Conservation (phyloP, 108 stramenopile species). For the Pseudonitzschia delicatissima region DNA sequence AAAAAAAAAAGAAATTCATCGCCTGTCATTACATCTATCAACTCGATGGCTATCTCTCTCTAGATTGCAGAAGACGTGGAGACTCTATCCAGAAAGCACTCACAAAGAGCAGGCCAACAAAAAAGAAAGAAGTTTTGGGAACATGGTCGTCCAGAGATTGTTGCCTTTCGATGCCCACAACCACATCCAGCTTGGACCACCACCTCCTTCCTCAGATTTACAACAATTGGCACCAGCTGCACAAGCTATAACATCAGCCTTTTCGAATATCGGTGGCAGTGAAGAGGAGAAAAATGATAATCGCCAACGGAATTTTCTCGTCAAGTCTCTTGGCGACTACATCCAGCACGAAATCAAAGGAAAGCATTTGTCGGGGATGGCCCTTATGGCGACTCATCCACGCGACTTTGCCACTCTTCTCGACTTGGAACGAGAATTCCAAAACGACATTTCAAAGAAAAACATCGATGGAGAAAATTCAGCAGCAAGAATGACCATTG, state of each 20-base stretch:
- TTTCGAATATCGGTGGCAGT: not conserved
- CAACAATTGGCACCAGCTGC: not conserved
- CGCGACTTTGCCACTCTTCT: conserved; percentile 59
- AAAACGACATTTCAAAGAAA: not conserved
- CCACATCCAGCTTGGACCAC: conserved; percentile 75
- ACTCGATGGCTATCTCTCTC: no score
- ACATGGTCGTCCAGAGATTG: conserved; percentile 7
- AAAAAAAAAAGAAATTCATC: no score
- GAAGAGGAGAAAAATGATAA: not conserved
- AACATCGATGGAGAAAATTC: not conserved
- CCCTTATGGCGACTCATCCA: conserved; percentile 87
- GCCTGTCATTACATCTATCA: no score
- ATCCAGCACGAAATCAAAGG: not conserved
- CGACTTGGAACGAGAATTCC: conserved; percentile 11
- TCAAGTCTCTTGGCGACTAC: not conserved
- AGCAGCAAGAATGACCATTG: conserved; percentile 17
- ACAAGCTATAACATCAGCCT: not conserved
- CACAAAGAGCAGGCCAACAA: no score
- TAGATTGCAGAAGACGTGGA: no score
- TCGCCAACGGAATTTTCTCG: not conserved
- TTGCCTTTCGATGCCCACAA: conserved; percentile 81
- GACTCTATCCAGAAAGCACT: no score
- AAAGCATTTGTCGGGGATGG: conserved; percentile 54
- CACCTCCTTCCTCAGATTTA: conserved; percentile 18
- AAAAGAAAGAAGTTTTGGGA: not conserved